Evolutionary conservation across 2,329 filamentous ascomycete species (phyloP).

Genomic region (Pezicula neosporulosa): DNA sequence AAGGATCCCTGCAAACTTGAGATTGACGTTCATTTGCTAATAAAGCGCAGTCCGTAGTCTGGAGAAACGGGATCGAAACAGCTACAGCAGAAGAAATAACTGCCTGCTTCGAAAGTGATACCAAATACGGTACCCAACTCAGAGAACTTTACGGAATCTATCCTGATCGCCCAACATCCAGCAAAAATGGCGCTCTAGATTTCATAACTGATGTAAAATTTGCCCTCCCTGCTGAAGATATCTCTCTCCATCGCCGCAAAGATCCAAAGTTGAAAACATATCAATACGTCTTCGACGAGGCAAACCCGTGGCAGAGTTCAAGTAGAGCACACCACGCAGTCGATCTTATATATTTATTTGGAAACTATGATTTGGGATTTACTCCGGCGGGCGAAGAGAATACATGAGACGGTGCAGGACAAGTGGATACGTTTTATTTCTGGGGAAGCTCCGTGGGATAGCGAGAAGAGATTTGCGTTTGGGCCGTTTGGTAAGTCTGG

Average conservation of each 20-base stretch:
- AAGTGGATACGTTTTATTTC: conserved; percentile 37
- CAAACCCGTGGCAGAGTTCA: conserved; percentile 44
- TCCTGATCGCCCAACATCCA: conserved; percentile 33
- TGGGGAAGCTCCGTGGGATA: conserved; percentile 33
- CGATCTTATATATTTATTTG: conserved; percentile 42
- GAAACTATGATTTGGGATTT: conserved; percentile 33
- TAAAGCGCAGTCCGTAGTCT: conserved; percentile 35
- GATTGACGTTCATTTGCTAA: not conserved
- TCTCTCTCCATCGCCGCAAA: conserved; percentile 11
- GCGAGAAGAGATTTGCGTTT: conserved; percentile 30
- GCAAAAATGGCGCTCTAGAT: conserved; percentile 36
- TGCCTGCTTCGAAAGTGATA: conserved; percentile 27
- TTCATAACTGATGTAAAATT: conserved; percentile 33
- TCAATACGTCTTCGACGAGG: conserved; percentile 39
- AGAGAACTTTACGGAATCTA: conserved; percentile 38
- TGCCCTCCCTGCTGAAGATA: conserved; percentile 21
- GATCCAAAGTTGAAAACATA: conserved; percentile 24
- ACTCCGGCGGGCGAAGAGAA: conserved; percentile 28
- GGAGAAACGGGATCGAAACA: conserved; percentile 38
- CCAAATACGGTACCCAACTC: conserved; percentile 29
- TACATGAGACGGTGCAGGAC: conserved; percentile 34
- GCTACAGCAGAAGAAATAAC: conserved; percentile 30
- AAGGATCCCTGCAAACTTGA: conserved; percentile 1
- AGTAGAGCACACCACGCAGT: conserved; percentile 43
- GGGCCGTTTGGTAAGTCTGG: conserved; percentile 34